These are phyloP conservation scores for Shiraia bambusicola DNA, from an alignment of 2,329 filamentous ascomycete species.

Conservation along the genomic window DNA sequence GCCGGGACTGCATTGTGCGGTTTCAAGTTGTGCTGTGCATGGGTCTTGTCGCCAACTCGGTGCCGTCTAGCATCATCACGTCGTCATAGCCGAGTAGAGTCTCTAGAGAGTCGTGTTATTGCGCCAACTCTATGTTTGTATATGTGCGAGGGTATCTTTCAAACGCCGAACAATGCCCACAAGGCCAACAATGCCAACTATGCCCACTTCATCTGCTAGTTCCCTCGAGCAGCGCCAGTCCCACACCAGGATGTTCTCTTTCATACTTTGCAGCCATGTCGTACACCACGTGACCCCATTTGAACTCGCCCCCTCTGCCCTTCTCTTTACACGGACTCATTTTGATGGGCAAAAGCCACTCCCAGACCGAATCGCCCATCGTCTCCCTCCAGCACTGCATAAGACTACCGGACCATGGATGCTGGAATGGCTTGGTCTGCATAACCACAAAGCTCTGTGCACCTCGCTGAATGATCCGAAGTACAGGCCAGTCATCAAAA, in stretches of 20 bases:
- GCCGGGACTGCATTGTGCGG: too few relatives aligned
- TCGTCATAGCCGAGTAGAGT: not conserved
- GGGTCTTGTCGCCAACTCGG: too few relatives aligned
- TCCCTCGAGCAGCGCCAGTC: slow-evolving; percentile 20
- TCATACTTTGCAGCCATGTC: slow-evolving; percentile 34
- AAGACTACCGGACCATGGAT: slow-evolving; percentile 78
- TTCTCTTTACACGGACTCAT: slow-evolving; percentile 75
- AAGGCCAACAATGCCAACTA: slow-evolving; percentile 13
- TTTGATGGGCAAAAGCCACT: slow-evolving; percentile 80
- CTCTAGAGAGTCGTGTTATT: not conserved
- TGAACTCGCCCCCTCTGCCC: slow-evolving; percentile 66
- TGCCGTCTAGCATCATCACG: not conserved
- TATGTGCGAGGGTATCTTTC: slow-evolving; percentile 23
- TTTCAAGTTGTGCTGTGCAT: too few relatives aligned
- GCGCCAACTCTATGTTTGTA: not conserved
- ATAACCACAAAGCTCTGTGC: slow-evolving; percentile 75
- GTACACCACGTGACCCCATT: slow-evolving; percentile 62
- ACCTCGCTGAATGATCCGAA: slow-evolving; percentile 20
- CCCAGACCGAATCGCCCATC: slow-evolving; percentile 69
- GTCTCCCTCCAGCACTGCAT: slow-evolving; percentile 73
- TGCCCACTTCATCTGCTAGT: slow-evolving; percentile 3
- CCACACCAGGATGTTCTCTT: slow-evolving; percentile 21
- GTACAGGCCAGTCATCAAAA: slow-evolving; percentile 25
- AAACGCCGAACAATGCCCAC: too few relatives aligned
- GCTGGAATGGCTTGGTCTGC: slow-evolving; percentile 70